A percentile compares a stretch with the other conserved stretches of the same genome.
Conservation (phyloP, 805 yeast species). For the Yarrowia hollandica region DNA sequence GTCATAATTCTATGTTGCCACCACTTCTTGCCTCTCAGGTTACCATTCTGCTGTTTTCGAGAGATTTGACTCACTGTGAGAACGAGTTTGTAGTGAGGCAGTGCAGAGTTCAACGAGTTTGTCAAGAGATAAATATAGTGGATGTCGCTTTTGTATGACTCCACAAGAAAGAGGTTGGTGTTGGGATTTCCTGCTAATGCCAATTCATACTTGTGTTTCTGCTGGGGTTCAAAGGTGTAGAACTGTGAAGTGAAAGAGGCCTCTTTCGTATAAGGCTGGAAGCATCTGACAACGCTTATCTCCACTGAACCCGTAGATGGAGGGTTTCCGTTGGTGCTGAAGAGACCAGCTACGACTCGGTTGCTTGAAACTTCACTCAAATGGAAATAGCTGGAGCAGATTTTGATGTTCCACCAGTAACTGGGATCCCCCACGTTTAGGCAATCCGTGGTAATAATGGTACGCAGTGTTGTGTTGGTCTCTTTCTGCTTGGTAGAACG, state of each 20-base stretch:
- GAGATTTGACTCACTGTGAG: not conserved
- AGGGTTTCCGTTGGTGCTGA: not conserved
- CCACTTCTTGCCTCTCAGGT: not conserved
- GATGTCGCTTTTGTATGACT: not conserved
- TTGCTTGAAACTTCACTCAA: not conserved
- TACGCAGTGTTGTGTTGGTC: not conserved
- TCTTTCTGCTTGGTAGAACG: not conserved
- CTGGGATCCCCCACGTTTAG: not conserved
- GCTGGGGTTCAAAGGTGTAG: not conserved
- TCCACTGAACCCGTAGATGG: not conserved
- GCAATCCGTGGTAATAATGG: not conserved
- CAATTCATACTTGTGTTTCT: not conserved
- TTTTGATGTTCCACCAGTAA: slow-evolving; percentile 7
- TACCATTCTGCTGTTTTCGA: not conserved
- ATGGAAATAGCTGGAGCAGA: not conserved
- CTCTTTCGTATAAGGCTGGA: not conserved
- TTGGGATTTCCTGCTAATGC: slow-evolving; percentile 3
- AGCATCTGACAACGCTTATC: not conserved
- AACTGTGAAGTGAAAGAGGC: not conserved
- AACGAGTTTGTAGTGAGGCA: slow-evolving; percentile 13
- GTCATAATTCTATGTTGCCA: not conserved
- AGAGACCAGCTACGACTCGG: not conserved
- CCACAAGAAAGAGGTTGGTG: slow-evolving; percentile 16
- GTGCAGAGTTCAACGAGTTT: not conserved
- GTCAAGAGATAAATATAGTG: slow-evolving; percentile 5